A percentile compares a stretch with the other conserved stretches of the same genome.
phyloP scores from a whole-genome alignment of 2,329 filamentous ascomycete species.

The Alternaria angustiovoidea region DNA sequence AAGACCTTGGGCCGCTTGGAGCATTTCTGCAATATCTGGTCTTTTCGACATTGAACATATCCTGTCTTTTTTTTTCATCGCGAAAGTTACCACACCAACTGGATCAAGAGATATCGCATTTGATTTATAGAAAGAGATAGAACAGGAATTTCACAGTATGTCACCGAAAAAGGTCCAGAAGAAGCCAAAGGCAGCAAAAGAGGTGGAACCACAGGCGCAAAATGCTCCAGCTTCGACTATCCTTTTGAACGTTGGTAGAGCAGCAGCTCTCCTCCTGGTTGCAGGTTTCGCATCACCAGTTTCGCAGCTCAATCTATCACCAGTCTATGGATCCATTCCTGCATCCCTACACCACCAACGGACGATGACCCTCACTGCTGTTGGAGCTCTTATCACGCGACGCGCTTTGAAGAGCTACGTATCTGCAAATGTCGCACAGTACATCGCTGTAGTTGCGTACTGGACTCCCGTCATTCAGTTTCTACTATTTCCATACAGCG shows the following conservation, averaged over 20 bases:
- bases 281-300: slow-evolving; percentile 72
- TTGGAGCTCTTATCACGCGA: slow-evolving; percentile 76
- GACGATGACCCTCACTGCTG: slow-evolving; percentile 71
- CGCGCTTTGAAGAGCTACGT: slow-evolving; percentile 62
- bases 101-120: not conserved
- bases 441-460: slow-evolving; percentile 77
- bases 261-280: slow-evolving; percentile 59
- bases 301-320: slow-evolving; percentile 79
- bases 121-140: slow-evolving; percentile 11
- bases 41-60: slow-evolving; percentile 15
- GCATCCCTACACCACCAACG: slow-evolving; percentile 74
- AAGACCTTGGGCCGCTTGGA: slow-evolving; percentile 24
- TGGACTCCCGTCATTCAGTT: slow-evolving; percentile 79
- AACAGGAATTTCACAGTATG: slow-evolving; percentile 29
- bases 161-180: slow-evolving; percentile 45
- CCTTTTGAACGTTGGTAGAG: slow-evolving; percentile 43
- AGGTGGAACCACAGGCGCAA: slow-evolving; percentile 34
- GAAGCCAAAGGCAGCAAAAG: slow-evolving; percentile 45
- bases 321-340: slow-evolving; percentile 87
- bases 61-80: not conserved
- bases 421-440: slow-evolving; percentile 56
- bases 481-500: slow-evolving; percentile 73
- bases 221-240: slow-evolving; percentile 33
- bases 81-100: no score
- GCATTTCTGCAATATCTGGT: slow-evolving; percentile 21